These are phyloP conservation scores for Oropetium thomaeum DNA, from an alignment of 176 grass and related monocot genomes.

Conservation along the genomic window DNA sequence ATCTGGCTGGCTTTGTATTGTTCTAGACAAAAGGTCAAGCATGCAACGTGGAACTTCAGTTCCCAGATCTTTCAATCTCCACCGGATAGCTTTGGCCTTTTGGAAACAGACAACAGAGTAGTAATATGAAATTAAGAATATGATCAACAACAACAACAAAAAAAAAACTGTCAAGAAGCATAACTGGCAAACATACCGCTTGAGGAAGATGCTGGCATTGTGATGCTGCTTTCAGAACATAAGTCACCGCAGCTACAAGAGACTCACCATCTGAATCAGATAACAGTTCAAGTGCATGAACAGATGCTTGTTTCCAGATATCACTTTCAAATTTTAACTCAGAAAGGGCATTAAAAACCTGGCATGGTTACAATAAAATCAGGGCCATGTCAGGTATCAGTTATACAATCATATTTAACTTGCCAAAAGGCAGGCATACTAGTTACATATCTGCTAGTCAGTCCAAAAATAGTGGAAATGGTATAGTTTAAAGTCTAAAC, in stretches of 20 bases:
- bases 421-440: background rate
- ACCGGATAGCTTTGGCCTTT: constrained; percentile 66
- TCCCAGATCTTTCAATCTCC: constrained; percentile 68
- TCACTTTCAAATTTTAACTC: constrained; percentile 71
- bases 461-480: constrained; percentile 2
- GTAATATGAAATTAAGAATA: constrained; percentile 16
- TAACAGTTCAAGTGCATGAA: constrained; percentile 64
- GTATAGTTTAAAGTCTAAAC: constrained; percentile 2
- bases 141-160: constrained; percentile 22
- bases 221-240: constrained; percentile 72
- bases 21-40: constrained; percentile 76
- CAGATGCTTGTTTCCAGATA: constrained; percentile 61
- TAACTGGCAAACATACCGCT: constrained; percentile 62
- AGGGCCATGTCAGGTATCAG: constrained; percentile 7
- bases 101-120: constrained; percentile 15
- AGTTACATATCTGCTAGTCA: constrained; percentile 1
- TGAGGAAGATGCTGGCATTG: constrained; percentile 69
- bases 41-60: constrained; percentile 74
- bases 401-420: constrained; percentile 21
- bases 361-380: constrained; percentile 7
- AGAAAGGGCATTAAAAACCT: constrained; percentile 79
- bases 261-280: constrained; percentile 63
- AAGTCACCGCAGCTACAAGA: constrained; percentile 64
- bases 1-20: constrained; percentile 64
- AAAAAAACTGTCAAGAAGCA: constrained; percentile 18